Conservation (phyloP, 768 basidiomycete species). For the Xanthoconium purpureum region DNA sequence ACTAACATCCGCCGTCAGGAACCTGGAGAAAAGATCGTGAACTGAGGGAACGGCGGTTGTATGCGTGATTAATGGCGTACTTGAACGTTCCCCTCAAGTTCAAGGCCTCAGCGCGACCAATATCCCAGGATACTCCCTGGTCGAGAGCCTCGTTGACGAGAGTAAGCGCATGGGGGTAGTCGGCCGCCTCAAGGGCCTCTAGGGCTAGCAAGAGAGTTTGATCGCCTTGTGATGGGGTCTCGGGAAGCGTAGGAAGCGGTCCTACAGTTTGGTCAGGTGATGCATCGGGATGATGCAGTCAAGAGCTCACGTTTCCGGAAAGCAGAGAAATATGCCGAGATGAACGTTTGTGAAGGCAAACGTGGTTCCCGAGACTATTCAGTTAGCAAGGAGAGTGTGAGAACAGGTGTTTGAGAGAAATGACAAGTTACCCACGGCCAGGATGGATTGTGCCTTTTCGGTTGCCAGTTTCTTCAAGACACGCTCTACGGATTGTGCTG, state of each 20-base stretch:
- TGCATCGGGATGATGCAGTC: background rate
- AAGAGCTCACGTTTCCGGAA: conserved; percentile 76
- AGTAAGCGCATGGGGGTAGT: conserved; percentile 79
- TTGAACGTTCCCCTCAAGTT: conserved; percentile 97
- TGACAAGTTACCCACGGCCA: conserved; percentile 46
- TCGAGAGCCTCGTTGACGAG: conserved; percentile 82
- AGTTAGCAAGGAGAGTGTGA: background rate
- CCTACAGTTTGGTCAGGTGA: conserved; percentile 38
- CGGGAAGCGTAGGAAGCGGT: conserved; percentile 68
- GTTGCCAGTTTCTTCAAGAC: conserved; percentile 81
- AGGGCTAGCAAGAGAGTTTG: conserved; percentile 76
- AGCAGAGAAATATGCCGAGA: conserved; percentile 93
- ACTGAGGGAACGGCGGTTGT: background rate
- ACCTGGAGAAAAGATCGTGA: conserved; percentile 44
- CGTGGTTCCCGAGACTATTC: conserved; percentile 64
- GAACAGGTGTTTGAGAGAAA: background rate
- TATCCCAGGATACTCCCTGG: conserved; percentile 77
- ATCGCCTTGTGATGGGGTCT: conserved; percentile 75
- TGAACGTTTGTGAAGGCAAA: conserved; percentile 87
- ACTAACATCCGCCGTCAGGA: conserved; percentile 79
- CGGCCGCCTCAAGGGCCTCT: conserved; percentile 77
- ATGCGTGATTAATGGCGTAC: conserved; percentile 40
- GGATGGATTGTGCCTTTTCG: conserved; percentile 68
- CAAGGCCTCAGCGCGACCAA: conserved; percentile 79
- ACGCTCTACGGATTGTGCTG: conserved; percentile 84